Base-by-base conservation (phyloP, 2,329 filamentous ascomycete genomes). In the Botrytis galanthina region DNA sequence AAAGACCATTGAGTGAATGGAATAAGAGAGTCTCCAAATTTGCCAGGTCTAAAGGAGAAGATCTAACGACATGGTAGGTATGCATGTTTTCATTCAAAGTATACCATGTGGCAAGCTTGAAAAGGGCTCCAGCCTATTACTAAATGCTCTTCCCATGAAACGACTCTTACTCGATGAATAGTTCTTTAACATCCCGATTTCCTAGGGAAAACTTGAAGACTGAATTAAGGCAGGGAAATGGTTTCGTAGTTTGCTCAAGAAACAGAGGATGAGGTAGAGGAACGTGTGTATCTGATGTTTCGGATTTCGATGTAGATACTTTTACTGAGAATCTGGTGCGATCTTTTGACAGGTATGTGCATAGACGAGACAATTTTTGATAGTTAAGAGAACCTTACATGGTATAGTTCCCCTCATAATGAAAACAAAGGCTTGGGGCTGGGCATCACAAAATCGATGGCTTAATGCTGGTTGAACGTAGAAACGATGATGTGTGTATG, bases 181-280 rank as follows among this genome's bases (percentile, higher is more conserved):
- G 6, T n/a, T n/a, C 39, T 3, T n/a, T 8, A n/a, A 39, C 12
- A 39, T n/a, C 0, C 14, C 32, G n/a, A 57, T 29, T 0, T 4
- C 18, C 14, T 9, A 18, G 10, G 1, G 6, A n/a, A 6, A 62
- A 42, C 12, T 26, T n/a, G 5, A 4, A 4, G 1, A 18, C 22
- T 4, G 2, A 6, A 9, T 7, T 4, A 14, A 9, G 35, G 22
- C 4, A 18, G 35, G 9, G 1, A 61, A 61, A 39, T 14, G 0
- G 6, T 35, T 26, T 39, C 20, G 6, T 1, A 39, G 37, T 16
- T n/a, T 1, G 22, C 1, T n/a, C 12, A 8, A 14, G 22, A 18
- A 7, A 39, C 12, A 6, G 26, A n/a, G 14, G 3, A 39, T 42
- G 26, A 18, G 16, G 3, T 18, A 20, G 14, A 62, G 26, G 4